Evolutionary conservation across 2,329 filamentous ascomycete genomes (phyloP), one percentile per base, ranked within the genome.

Genomic region (Epichloe gansuensis): DNA sequence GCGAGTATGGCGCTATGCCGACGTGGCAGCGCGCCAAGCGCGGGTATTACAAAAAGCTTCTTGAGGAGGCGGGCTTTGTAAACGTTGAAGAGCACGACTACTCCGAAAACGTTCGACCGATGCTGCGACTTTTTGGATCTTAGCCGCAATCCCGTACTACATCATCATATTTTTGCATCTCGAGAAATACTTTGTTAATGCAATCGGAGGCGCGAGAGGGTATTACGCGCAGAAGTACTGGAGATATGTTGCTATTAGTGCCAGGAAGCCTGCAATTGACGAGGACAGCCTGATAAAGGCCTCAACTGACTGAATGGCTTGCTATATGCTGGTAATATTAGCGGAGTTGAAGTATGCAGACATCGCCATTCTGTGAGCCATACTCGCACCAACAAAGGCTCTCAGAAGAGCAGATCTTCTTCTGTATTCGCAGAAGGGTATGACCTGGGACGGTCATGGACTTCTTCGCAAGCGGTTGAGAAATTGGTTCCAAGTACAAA

Each of bases 91-190:
- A 75, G 5, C 58, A 63, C 15, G 72, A 78, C 59, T 67, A 69
- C 49, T 72, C 74, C 7, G 62, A 67, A 5, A 70, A 78, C 56
- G 71, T 78, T 47, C 60, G 63, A 46, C 75, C 75, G 4, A 74
- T 77, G 69, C 63, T 70, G 48, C 62, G 72, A 17, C 58, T 2
- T 77, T 78, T 58, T 77, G 65, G 56, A 13, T 71, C 2, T 52
- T 78, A 8, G 73, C 68, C 2, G 67, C 70, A 28, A 58, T 77
- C 9, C 75, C 75, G 3, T 77, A 71, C 58, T 60, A 71, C 17
- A 59, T 78, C 41, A 62, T 77, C 49, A 60, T 58, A 21, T 57
- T 76, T 1, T 56, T 78, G 4, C 61, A 65, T 0, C 62, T 78
- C 7, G 67, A 79, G 56, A 56, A 63, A 5, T 67, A 63, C 41